phyloP scores from a whole-genome alignment of 306 rosid genomes.

The Lathyrus tuberosus region DNA sequence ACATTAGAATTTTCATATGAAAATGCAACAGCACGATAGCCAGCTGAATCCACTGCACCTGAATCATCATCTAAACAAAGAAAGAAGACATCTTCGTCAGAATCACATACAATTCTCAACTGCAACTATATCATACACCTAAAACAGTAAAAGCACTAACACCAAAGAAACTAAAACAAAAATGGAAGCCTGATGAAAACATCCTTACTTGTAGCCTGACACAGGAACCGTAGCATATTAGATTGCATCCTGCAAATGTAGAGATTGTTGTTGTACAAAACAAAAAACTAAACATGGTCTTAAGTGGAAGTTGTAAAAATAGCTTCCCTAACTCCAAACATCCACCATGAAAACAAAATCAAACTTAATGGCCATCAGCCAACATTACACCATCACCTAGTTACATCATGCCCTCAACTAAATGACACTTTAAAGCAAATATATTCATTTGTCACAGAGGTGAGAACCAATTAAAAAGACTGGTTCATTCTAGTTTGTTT shows the following conservation, averaged over 20 bases:
- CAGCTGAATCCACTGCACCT: constrained; percentile 39
- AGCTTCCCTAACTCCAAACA: not conserved
- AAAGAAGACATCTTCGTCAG: constrained; percentile 42
- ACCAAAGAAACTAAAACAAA: constrained; percentile 35
- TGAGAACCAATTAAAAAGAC: constrained; percentile 7
- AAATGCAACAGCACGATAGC: constrained; percentile 65
- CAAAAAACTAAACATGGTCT: constrained; percentile 25
- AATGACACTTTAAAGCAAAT: constrained; percentile 27
- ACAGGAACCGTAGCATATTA: constrained; percentile 64
- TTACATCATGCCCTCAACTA: constrained; percentile 27
- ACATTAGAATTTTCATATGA: constrained; percentile 60
- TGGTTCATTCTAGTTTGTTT: constrained; percentile 4
- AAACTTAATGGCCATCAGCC: not conserved
- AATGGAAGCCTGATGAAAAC: constrained; percentile 45
- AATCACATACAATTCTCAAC: constrained; percentile 26
- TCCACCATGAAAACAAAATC: constrained; percentile 16
- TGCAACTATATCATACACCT: constrained; percentile 28
- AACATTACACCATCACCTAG: constrained; percentile 21
- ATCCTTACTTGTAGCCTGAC: constrained; percentile 67
- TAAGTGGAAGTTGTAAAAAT: constrained; percentile 15
- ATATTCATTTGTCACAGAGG: constrained; percentile 15
- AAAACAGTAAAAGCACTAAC: constrained; percentile 21
- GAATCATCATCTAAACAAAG: constrained; percentile 48
- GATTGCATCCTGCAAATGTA: constrained; percentile 69
- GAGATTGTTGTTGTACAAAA: constrained; percentile 49